phyloP scores from a whole-genome alignment of 352 stramenopile genomes.

The Phytophthora sp. region DNA sequence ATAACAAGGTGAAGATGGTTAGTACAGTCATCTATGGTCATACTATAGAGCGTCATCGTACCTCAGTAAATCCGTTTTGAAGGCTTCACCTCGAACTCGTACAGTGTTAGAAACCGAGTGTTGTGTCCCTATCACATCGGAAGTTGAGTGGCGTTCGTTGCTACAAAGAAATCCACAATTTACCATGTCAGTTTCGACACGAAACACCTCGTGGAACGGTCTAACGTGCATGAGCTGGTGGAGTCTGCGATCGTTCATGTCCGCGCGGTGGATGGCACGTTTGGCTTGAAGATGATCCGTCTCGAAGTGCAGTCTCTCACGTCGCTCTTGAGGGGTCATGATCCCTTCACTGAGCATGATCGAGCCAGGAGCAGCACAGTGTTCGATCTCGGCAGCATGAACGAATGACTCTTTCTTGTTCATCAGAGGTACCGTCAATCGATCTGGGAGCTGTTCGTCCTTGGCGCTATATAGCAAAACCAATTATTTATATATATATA shows the following conservation, averaged over 20 bases:
- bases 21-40: not conserved
- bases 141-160: constrained; percentile 62
- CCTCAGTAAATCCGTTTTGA: constrained; percentile 56
- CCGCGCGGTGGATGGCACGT: constrained; percentile 53
- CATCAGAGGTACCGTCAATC: constrained; percentile 51
- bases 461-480: constrained; percentile 7
- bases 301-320: constrained; percentile 72
- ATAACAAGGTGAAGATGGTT: not conserved
- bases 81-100: constrained; percentile 46
- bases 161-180: constrained; percentile 13
- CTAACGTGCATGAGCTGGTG: constrained; percentile 75
- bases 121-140: constrained; percentile 48
- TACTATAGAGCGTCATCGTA: not conserved
- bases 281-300: constrained; percentile 60
- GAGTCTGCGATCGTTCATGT: constrained; percentile 67
- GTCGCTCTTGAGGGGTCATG: constrained; percentile 72
- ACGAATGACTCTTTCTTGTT: constrained; percentile 53
- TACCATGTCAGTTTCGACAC: constrained; percentile 4
- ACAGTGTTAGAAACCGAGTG: constrained; percentile 3
- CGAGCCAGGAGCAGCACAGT: constrained; percentile 47
- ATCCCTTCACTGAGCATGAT: constrained; percentile 74
- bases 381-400: constrained; percentile 55
- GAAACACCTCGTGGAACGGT: constrained; percentile 4
- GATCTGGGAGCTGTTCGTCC: constrained; percentile 23
- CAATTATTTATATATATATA: too few relatives aligned